phyloP scores from a whole-genome alignment of 345 rosid genomes.

The Aurinia saxatilis region DNA sequence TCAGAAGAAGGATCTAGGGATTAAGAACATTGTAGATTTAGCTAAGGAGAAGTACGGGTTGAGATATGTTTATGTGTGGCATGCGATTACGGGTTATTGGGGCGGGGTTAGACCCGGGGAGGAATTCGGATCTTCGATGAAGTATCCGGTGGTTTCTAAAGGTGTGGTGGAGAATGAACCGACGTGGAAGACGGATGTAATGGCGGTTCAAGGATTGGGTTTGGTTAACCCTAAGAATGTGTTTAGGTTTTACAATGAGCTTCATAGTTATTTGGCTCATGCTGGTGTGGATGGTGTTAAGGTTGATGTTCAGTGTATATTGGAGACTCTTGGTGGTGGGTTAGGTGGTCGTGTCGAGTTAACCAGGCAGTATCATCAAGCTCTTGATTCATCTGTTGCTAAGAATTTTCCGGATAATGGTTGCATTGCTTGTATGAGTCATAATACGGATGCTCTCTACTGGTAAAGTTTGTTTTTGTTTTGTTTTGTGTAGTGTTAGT shows the following conservation, averaged over 20 bases:
- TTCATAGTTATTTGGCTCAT: conserved; percentile 72
- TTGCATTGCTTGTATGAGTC: conserved; percentile 95
- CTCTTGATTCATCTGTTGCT: conserved; percentile 78
- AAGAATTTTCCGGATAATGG: conserved; percentile 83
- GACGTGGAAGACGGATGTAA: conserved; percentile 57
- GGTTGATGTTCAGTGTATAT: conserved; percentile 84
- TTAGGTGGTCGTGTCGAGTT: conserved; percentile 84
- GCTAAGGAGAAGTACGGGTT: conserved; percentile 65
- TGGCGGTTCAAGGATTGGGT: conserved; percentile 81
- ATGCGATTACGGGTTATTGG: conserved; percentile 94
- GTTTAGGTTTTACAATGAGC: conserved; percentile 59
- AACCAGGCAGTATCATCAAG: conserved; percentile 80
- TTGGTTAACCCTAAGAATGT: conserved; percentile 68
- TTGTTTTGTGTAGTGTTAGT: not conserved
- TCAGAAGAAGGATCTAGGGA: conserved; percentile 61
- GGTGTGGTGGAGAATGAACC: conserved; percentile 85
- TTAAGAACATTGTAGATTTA: conserved; percentile 57
- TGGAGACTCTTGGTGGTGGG: conserved; percentile 81
- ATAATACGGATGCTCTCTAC: conserved; percentile 88
- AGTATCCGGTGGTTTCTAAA: conserved; percentile 55
- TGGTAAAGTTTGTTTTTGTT: conserved; percentile 35
- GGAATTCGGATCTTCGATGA: conserved; percentile 61
- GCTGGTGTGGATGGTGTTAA: conserved; percentile 92
- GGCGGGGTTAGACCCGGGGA: conserved; percentile 89
- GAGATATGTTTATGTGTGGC: conserved; percentile 89